Percentiles rank a stretch among this genome's conserved stretches.
phyloP scores from a whole-genome alignment of 768 basidiomycete species.

The Kwoniella sp. region DNA sequence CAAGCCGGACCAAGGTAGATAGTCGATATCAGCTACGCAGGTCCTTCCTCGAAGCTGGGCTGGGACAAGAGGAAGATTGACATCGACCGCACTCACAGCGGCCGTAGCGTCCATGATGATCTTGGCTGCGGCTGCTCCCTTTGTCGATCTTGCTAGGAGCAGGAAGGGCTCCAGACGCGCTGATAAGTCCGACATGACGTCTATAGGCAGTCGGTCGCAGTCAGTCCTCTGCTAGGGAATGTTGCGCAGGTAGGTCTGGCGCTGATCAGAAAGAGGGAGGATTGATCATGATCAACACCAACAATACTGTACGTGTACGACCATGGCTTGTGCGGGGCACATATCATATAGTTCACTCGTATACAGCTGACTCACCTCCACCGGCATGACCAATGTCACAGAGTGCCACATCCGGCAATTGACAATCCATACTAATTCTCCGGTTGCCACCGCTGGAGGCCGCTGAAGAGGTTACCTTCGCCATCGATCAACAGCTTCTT shows the following conservation, averaged over 20 bases:
- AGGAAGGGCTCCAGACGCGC: slow-evolving; percentile 72
- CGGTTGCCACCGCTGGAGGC: too few species aligned
- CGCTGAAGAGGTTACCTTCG: too few species aligned
- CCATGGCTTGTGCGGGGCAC: slow-evolving; percentile 1
- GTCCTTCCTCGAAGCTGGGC: neutral
- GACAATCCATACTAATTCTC: neutral
- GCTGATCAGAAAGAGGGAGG: neutral
- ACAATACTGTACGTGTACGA: neutral
- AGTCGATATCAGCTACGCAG: neutral
- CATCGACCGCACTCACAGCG: too few species aligned
- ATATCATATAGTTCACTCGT: too few species aligned
- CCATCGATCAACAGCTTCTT: slow-evolving; percentile 9
- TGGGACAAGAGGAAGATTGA: neutral
- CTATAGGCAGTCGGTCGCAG: too few species aligned
- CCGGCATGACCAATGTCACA: neutral
- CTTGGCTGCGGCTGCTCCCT: slow-evolving; percentile 90
- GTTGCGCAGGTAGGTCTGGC: too few species aligned
- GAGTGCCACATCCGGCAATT: slow-evolving; percentile 16
- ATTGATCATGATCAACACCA: neutral
- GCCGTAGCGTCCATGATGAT: slow-evolving; percentile 76
- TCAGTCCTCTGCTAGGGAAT: too few species aligned
- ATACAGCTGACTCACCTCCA: slow-evolving; percentile 13
- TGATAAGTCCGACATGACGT: slow-evolving; percentile 32
- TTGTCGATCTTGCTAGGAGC: slow-evolving; percentile 86
- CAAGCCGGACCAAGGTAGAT: slow-evolving; percentile 21